Evolutionary conservation across 2,329 filamentous ascomycete species (phyloP), one percentile per base, ranked within the genome.

Genomic region (Colletotrichum viniferum): DNA sequence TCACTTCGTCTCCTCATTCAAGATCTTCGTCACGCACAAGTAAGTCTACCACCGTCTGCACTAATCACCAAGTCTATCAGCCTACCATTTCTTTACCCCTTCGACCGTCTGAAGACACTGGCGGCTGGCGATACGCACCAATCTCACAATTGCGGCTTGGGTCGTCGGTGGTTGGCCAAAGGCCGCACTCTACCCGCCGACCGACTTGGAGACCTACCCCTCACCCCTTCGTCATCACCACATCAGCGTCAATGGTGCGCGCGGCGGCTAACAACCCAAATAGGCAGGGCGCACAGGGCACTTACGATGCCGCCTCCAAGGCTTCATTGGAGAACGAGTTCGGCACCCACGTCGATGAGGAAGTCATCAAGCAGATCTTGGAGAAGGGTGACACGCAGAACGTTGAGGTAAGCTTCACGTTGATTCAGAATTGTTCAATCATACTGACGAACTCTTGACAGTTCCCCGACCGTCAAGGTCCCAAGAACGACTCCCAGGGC

Each of bases 21-120:
- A 98, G 90, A 89, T 99, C 82, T 98, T 98, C 82, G 88, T 94
- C 58, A 98, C 96, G 43, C 94, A 97, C 88, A 94, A 93, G 96
- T 98, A 90, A 87, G 94, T 88, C 63, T 66, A 78, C 74, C 69
- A 18, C 43, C 21, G 28, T n/a, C 71, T 69, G 58, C 56, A 52
- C 5, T 55, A 55, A 24, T 34, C 13, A 14, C 67, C 34, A 43
- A 62, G 68, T 38, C 12, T 55, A 28, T 4, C 28, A n/a, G 14
- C 8, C 32, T 30, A 26, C 6, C 32, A 9, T 30, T 21, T 2
- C 32, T 34, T 16, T 30, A 60, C n/a, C 18, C 32, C 28, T n/a
- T 6, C 6, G 62, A n/a, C 21, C 65, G 16, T 5, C 8, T 32
- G 26, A 16, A 24, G 58, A 26, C 1, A 16, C 18, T 32, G 28